Evolutionary conservation across 1,284 basidiomycete genomes (phyloP).

Genomic region (Apiotrichum laibachii): DNA sequence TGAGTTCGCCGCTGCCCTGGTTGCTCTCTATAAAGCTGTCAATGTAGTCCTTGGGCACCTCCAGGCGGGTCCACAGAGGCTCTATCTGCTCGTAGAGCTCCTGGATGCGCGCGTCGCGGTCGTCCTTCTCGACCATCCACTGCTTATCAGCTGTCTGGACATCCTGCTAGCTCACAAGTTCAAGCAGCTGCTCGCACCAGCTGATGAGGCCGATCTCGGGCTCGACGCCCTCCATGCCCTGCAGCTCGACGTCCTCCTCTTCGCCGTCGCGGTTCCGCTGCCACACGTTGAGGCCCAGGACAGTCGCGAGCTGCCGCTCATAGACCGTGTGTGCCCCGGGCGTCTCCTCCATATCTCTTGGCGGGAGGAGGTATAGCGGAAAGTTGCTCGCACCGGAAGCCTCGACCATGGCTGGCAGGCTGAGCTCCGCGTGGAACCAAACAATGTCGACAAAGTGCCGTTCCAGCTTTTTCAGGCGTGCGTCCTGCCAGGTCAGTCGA

Average conservation of each 20-base stretch:
- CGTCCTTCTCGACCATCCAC: slow-evolving; percentile 41
- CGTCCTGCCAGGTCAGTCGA: slow-evolving; percentile 25
- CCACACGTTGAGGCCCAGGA: slow-evolving; percentile 28
- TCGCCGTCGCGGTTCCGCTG: slow-evolving; percentile 23
- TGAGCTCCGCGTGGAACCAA: slow-evolving; percentile 46
- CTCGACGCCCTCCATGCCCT: slow-evolving; percentile 44
- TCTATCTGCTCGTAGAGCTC: slow-evolving; percentile 47
- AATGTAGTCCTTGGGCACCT: slow-evolving; percentile 42
- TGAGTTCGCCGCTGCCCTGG: slow-evolving; percentile 41
- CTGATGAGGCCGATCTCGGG: slow-evolving; percentile 42
- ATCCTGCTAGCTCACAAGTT: slow-evolving; percentile 29
- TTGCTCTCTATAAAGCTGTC: slow-evolving; percentile 49
- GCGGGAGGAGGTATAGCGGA: slow-evolving; percentile 35
- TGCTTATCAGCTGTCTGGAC: slow-evolving; percentile 8
- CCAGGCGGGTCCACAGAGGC: slow-evolving; percentile 45
- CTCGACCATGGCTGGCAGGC: slow-evolving; percentile 32
- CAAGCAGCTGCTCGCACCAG: slow-evolving; percentile 38
- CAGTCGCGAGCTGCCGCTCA: slow-evolving; percentile 27
- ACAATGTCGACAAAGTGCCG: slow-evolving; percentile 39
- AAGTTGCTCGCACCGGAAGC: slow-evolving; percentile 19
- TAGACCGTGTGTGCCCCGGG: slow-evolving; percentile 33
- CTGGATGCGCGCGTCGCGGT: slow-evolving; percentile 44
- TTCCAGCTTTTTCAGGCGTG: slow-evolving; percentile 32
- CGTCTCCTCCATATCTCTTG: slow-evolving; percentile 27
- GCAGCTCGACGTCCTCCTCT: slow-evolving; percentile 32